Evolutionary conservation across 352 stramenopile species (phyloP), one percentile per base, ranked within the genome.

Genomic region (Phytophthora multivora): DNA sequence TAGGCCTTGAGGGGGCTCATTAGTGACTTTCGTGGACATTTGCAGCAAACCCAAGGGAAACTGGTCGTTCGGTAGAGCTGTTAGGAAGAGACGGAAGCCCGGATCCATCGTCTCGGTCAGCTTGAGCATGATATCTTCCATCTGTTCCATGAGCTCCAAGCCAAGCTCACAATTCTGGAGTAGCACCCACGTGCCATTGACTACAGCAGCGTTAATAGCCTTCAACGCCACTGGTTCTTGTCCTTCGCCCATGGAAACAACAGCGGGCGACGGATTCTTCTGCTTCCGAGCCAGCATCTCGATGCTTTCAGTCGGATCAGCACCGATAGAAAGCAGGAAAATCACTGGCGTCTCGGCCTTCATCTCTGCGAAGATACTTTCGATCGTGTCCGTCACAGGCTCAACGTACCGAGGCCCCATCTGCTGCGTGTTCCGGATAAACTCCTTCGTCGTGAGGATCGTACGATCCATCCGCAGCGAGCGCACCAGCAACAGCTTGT

Each of bases 21-120:
- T 99, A 5, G 97, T 99, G 21, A 99, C 97, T 69, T 99, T 99
- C 28, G 96, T 99, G 39, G 91, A 98, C 97, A 99, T 99, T 71
- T 99, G 97, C 42, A 99, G 81, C 67, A 99, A 76, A 2, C 97
- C 97, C 0, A 99, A 71, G 5, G 97, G 97, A 73, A 99, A 99
- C 54, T 98, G 84, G 46, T 96, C 81, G 72, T 98, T 96, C 5
- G 97, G 97, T 11, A 99, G 77, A 33, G 97, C 97, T 7, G 97
- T 99, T 48, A 99, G 92, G 73, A 99, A 99, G 33, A 99, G 75
- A 0, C 97, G 87, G 69, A 99, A 99, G 64, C 92, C 94, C 2
- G 89, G 89, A 57, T 99, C 96, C 88, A 99, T 98, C 35, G 79
- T 96, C 60, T 98, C 94, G 33, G 84, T 96, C 25, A 99, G 63